Evolutionary conservation across 2,329 filamentous ascomycete genomes (phyloP).

Genomic region (Lasiodiplodia gonubiensis): DNA sequence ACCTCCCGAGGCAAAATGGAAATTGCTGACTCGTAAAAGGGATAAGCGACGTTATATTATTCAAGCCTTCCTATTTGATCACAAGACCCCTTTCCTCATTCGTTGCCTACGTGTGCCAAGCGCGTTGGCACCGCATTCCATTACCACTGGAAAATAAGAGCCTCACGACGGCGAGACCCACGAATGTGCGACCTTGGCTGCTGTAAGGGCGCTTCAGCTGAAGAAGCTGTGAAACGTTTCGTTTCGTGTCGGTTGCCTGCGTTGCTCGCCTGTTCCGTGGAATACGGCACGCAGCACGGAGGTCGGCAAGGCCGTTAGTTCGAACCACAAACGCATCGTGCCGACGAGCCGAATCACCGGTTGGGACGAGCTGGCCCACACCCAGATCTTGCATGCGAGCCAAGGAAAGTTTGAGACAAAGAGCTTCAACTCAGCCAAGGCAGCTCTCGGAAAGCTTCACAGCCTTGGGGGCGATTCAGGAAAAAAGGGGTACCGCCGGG

Average conservation of each 20-base stretch:
- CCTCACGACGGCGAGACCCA: no score
- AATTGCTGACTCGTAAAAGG: background rate
- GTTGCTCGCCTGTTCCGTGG: no score
- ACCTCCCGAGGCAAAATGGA: background rate
- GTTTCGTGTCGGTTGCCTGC: no score
- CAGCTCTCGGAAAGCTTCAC: background rate
- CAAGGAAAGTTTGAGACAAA: background rate
- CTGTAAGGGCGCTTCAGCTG: no score
- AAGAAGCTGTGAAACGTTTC: no score
- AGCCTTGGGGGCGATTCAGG: no score
- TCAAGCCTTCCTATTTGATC: background rate
- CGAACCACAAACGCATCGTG: background rate
- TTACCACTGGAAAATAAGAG: background rate
- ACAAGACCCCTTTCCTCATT: background rate
- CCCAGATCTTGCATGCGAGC: background rate
- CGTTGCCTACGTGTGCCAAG: background rate
- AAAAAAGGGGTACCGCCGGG: background rate
- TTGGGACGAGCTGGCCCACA: no score
- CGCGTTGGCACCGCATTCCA: background rate
- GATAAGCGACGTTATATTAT: background rate
- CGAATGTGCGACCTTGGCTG: no score
- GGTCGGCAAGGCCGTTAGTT: no score
- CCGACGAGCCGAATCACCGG: background rate
- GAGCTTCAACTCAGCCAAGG: background rate
- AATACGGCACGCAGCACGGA: no score